A percentile compares a stretch with the other conserved stretches of the same genome.
phyloP scores from a whole-genome alignment of 108 stramenopile genomes.

The Schizochytrium sp. region DNA sequence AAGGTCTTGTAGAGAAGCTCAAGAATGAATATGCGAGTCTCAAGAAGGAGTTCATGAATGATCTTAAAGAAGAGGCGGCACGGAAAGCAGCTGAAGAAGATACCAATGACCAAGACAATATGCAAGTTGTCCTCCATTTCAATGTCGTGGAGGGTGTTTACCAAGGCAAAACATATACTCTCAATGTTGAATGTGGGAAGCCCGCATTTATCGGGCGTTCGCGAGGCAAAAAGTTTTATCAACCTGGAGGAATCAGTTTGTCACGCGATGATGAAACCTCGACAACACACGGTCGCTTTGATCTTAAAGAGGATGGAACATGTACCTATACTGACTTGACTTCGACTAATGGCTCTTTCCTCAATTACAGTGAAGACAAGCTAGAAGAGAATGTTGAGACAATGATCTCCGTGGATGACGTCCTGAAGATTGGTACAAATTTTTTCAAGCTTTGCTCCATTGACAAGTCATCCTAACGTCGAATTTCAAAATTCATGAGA shows the following conservation, averaged over 20 bases:
- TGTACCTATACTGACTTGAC: slow-evolving; percentile 22
- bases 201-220: slow-evolving; percentile 47
- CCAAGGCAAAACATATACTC: slow-evolving; percentile 13
- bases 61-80: not conserved
- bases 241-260: not conserved
- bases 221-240: not conserved
- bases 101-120: not conserved
- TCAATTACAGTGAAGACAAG: not conserved
- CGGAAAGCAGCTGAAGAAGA: not conserved
- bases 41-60: not conserved
- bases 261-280: not conserved
- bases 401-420: slow-evolving; percentile 5
- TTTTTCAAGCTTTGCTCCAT: not conserved
- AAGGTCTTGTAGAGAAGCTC: not conserved
- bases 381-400: not conserved
- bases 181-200: not conserved
- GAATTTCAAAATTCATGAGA: too few species aligned
- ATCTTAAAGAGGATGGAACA: not conserved
- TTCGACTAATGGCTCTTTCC: not conserved
- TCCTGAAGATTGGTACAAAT: not conserved
- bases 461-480: not conserved
- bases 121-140: not conserved
- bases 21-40: not conserved
- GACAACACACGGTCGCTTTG: slow-evolving; percentile 29
- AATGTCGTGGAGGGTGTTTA: slow-evolving; percentile 6